Conservation (phyloP, 2,329 filamentous ascomycete species). For the Aspergillus novofumigatus region DNA sequence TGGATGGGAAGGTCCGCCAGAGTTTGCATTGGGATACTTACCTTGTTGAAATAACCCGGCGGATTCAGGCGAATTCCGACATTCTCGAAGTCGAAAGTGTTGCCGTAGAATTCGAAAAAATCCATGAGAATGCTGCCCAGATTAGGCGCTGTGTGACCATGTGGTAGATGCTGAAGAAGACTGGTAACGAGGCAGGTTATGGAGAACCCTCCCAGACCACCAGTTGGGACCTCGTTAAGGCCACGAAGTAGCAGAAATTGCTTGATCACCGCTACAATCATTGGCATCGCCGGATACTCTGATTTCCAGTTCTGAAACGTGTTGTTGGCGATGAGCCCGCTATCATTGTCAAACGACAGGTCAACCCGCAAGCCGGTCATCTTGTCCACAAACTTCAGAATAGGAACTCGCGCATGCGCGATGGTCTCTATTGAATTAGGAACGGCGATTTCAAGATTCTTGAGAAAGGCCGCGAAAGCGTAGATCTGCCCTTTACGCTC, state of each 20-base stretch:
- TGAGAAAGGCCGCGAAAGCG: conserved; percentile 60
- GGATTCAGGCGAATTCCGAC: conserved; percentile 73
- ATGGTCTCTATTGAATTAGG: conserved; percentile 64
- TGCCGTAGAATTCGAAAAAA: conserved; percentile 87
- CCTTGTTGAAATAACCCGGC: conserved; percentile 74
- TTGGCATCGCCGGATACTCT: conserved; percentile 77
- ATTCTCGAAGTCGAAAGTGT: conserved; percentile 65
- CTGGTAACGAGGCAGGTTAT: conserved; percentile 91
- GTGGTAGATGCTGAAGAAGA: conserved; percentile 75
- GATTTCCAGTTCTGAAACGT: conserved; percentile 79
- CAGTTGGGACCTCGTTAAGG: conserved; percentile 85
- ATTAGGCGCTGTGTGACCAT: conserved; percentile 63
- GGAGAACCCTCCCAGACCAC: conserved; percentile 89
- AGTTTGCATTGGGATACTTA: conserved; percentile 27
- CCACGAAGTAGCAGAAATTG: conserved; percentile 87
- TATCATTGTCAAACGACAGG: conserved; percentile 88
- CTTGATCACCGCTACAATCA: conserved; percentile 83
- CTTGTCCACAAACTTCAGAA: conserved; percentile 84
- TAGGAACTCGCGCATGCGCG: conserved; percentile 72
- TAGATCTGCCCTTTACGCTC: conserved; percentile 54
- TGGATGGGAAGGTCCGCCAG: background rate
- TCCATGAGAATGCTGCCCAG: conserved; percentile 78
- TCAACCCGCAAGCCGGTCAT: conserved; percentile 79
- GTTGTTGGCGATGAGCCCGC: conserved; percentile 71
- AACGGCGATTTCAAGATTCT: conserved; percentile 54